Evolutionary conservation across 306 rosid species (phyloP).

Genomic region (Dryas octopetala): DNA sequence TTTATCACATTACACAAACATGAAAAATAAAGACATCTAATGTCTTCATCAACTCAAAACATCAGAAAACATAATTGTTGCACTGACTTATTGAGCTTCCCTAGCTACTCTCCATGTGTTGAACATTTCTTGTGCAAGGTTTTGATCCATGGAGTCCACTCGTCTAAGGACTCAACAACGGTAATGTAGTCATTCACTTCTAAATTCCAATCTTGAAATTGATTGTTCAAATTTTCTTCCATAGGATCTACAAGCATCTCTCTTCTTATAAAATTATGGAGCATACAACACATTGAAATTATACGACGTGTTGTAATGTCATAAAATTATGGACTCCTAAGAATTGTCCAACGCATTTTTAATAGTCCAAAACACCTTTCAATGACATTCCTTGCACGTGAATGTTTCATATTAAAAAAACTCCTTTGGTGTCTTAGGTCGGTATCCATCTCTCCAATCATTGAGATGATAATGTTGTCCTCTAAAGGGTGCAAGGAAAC

Average conservation of each 20-base stretch:
- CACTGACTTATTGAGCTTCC: too few relatives aligned
- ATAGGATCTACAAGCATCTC: neutral
- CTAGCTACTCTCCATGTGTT: neutral
- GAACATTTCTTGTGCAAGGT: neutral
- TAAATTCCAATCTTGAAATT: neutral
- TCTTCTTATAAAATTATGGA: neutral
- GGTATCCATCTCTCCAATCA: neutral
- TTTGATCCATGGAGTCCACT: neutral
- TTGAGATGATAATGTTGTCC: neutral
- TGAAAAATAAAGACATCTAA: too few relatives aligned
- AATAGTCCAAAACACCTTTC: neutral
- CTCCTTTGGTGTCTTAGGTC: neutral
- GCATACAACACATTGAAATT: neutral
- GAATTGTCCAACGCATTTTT: neutral
- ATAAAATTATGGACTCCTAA: neutral
- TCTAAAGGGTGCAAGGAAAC: neutral
- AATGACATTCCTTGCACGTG: neutral
- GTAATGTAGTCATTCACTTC: neutral
- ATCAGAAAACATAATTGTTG: too few relatives aligned
- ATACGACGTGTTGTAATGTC: neutral
- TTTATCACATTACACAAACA: too few relatives aligned
- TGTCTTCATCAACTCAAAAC: too few relatives aligned
- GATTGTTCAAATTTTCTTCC: neutral
- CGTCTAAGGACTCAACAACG: neutral
- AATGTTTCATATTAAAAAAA: constrained; percentile 1